phyloP scores from a whole-genome alignment of 73 alveolate genomes.

The Stentor roeselii region DNA sequence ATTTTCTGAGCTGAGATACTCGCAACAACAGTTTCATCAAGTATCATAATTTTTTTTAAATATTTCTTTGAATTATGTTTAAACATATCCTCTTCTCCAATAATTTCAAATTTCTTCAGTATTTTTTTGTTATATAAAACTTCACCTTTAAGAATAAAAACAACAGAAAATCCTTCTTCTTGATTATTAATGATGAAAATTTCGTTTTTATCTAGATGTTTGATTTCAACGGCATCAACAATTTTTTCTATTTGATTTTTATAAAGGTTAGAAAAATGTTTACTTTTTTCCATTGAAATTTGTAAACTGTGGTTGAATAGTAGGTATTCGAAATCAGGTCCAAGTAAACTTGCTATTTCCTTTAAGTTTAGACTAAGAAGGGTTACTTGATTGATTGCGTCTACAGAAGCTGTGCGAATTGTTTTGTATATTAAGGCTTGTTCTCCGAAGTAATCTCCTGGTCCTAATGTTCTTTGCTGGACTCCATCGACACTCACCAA shows the following conservation, averaged over 20 bases:
- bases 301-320: not conserved
- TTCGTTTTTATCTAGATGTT: too few relatives aligned
- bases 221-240: too few relatives aligned
- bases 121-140: not conserved
- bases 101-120: not conserved
- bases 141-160: not conserved
- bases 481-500: conserved; percentile 50
- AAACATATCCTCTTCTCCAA: not conserved
- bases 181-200: too few relatives aligned
- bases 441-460: conserved; percentile 50
- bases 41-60: not conserved
- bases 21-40: not conserved
- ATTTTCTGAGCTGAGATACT: not conserved
- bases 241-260: not conserved
- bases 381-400: conserved; percentile 24
- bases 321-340: not conserved
- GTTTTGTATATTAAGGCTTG: conserved; percentile 36
- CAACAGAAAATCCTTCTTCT: too few relatives aligned
- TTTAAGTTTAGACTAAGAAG: not conserved
- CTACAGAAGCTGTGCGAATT: conserved; percentile 51
- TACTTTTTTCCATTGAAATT: not conserved
- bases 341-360: not conserved
- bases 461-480: conserved; percentile 47
- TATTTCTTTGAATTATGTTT: not conserved
- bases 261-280: not conserved